These are phyloP conservation scores for Trichoderma sp. DNA, from an alignment of 2,329 filamentous ascomycete genomes.

Conservation along the genomic window DNA sequence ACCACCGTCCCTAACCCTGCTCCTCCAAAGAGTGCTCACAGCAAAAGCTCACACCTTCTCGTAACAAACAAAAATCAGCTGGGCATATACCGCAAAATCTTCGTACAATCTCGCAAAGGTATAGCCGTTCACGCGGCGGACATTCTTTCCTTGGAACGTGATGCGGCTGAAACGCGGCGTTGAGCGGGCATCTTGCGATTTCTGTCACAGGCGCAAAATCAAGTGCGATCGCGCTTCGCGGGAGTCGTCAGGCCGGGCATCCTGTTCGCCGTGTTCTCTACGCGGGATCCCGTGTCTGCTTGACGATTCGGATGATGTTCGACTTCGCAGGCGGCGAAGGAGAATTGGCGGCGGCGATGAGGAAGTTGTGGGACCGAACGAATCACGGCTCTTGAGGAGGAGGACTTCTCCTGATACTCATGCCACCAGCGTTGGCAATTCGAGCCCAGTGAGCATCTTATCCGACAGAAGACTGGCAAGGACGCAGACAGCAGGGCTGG, in stretches of 20 bases:
- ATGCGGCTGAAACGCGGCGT: conserved; percentile 20
- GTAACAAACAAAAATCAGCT: background rate
- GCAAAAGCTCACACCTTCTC: background rate
- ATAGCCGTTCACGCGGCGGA: background rate
- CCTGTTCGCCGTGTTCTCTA: conserved; percentile 15
- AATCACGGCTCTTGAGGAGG: background rate
- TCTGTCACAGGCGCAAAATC: conserved; percentile 19
- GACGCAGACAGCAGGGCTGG: background rate
- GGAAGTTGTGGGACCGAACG: background rate
- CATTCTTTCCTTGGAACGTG: background rate
- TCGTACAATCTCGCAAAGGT: background rate
- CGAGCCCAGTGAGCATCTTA: background rate
- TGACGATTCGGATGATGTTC: conserved; percentile 12
- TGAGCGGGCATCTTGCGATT: conserved; percentile 20
- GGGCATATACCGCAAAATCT: background rate
- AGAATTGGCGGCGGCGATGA: background rate
- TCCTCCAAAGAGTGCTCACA: background rate
- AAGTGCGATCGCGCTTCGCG: conserved; percentile 12
- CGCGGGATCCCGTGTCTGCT: conserved; percentile 1
- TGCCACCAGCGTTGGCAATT: background rate
- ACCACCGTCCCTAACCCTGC: background rate
- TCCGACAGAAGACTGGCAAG: no score
- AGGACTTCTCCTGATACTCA: no score
- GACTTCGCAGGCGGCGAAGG: conserved; percentile 14
- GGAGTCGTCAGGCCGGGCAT: background rate